phyloP scores from a whole-genome alignment of 1,139 yeast species.

The Saccharomyces hybrid region DNA sequence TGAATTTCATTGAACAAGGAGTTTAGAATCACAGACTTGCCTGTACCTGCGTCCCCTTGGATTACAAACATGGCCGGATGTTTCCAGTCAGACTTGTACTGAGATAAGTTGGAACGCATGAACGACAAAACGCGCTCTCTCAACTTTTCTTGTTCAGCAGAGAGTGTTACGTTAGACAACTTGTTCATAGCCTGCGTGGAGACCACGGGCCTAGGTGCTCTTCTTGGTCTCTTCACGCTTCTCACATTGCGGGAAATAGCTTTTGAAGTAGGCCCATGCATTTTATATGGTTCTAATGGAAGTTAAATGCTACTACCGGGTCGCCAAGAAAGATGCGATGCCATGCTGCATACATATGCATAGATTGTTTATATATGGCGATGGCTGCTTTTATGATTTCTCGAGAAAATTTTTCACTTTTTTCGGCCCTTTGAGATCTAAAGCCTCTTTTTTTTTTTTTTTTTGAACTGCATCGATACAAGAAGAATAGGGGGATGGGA shows the following conservation, averaged over 20 bases:
- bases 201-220: conserved; percentile 4
- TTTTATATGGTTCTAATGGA: background rate
- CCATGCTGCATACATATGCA: background rate
- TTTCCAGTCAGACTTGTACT: conserved; percentile 9
- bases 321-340: background rate
- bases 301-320: background rate
- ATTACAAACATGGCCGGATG: conserved; percentile 35
- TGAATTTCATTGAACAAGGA: conserved; percentile 62
- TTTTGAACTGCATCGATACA: background rate
- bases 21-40: conserved; percentile 61
- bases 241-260: background rate
- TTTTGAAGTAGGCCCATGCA: conserved; percentile 8
- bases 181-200: conserved; percentile 28
- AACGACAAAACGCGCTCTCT: conserved; percentile 29
- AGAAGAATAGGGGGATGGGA: background rate
- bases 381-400: background rate
- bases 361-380: background rate
- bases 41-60: conserved; percentile 48
- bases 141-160: conserved; percentile 32
- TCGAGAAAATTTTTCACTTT: background rate
- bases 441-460: background rate
- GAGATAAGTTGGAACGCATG: conserved; percentile 21
- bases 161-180: conserved; percentile 31
- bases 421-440: background rate
- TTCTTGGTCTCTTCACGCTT: conserved; percentile 6